Percentiles rank a stretch among this genome's conserved stretches.
phyloP scores from a whole-genome alignment of 164 flowering plant species.

The Chloranthus sessilifolius region DNA sequence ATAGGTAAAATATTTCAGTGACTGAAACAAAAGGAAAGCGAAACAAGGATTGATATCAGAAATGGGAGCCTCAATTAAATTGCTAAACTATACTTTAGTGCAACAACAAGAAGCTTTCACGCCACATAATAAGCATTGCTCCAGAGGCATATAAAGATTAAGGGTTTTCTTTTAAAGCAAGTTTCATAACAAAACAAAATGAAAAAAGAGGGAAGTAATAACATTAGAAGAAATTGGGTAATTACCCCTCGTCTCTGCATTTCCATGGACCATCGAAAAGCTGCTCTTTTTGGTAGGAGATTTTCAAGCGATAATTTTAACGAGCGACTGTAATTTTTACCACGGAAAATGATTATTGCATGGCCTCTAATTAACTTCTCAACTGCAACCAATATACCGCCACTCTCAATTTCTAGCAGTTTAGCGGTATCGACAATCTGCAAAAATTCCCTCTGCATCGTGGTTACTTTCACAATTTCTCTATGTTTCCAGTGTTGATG shows the following conservation, averaged over 20 bases:
- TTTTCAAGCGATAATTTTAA: conserved; percentile 27
- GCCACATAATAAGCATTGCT: too few species aligned
- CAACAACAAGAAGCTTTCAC: too few species aligned
- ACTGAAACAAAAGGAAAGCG: conserved; percentile 32
- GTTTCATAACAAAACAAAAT: neutral
- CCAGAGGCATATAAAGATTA: too few species aligned
- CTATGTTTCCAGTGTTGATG: conserved; percentile 97
- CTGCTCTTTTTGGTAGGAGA: conserved; percentile 64
- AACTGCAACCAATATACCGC: conserved; percentile 68
- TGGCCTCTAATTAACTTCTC: conserved; percentile 70
- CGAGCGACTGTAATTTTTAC: conserved; percentile 85
- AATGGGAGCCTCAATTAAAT: too few species aligned
- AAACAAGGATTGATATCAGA: too few species aligned
- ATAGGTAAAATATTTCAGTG: conserved; percentile 66
- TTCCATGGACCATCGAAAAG: conserved; percentile 63
- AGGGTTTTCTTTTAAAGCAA: too few species aligned
- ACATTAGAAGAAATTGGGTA: conserved; percentile 1
- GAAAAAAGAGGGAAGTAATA: too few species aligned
- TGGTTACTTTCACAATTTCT: conserved; percentile 79
- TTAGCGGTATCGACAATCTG: conserved; percentile 54
- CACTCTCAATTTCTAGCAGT: conserved; percentile 67
- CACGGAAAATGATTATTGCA: conserved; percentile 85
- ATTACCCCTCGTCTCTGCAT: conserved; percentile 92
- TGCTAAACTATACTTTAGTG: too few species aligned
- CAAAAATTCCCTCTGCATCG: conserved; percentile 55